Base-by-base conservation (phyloP, 306 rosid genomes). In the Castanea sativa region DNA sequence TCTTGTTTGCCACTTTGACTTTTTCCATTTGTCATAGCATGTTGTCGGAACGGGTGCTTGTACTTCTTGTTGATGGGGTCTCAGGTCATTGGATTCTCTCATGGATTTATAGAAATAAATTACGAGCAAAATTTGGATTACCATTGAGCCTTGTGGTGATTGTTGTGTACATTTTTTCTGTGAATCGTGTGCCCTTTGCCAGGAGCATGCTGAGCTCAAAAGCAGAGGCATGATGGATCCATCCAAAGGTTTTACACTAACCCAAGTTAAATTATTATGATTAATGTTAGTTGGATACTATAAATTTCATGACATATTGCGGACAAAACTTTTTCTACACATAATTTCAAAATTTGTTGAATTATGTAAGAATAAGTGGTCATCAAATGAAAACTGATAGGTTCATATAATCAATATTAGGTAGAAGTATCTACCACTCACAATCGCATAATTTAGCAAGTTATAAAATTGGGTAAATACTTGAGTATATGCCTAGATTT, bases 131-230 rank as follows among this genome's bases (percentile, higher is more conserved):
- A 49, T 79, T 15, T 74, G 83, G 77, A 27, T 77, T 87, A 71
- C 83, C 83, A 12, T 73, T 14, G 88, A 87, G 65, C 90, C 90
- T 1, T 84, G 85, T 30, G 69, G 81, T 23, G 90, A 87, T 79
- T 87, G 85, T 33, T 87, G 88, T 29, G 83, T 82, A 56, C 78
- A n/a, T 61, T 82, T 21, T 55, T 84, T 83, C 71, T 84, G 86
- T 51, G 73, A 58, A 0, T 0, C 76, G 14, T 87, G 85, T 55
- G 86, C 85, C 13, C 79, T 87, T 6, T 84, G 86, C 78, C 88
- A 87, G 75, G 73, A 87, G 75, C 83, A 87, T 27, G 81, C 76
- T 11, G 88, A 84, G 58, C 88, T 87, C 16, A 84, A 84, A 74
- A 78, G 78, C 30, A 87, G 86, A 41, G 86, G 88, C 23, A 45